Percentiles rank a stretch among this genome's conserved stretches.
phyloP scores from a whole-genome alignment of 495 filamentous ascomycete species.

The Corynascus novoguineensis region DNA sequence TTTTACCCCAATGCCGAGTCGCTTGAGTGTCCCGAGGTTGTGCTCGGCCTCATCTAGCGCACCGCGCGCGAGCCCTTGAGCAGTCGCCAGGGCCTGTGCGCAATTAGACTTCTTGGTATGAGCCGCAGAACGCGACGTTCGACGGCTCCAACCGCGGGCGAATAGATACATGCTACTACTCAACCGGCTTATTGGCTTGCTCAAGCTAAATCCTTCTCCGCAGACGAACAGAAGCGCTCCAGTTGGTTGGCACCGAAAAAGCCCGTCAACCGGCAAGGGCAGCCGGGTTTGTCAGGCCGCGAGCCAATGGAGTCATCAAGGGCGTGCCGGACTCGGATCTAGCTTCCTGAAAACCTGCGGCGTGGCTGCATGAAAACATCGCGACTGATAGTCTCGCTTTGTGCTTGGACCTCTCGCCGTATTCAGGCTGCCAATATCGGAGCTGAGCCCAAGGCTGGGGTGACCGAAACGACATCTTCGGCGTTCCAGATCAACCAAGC shows the following conservation, averaged over 20 bases:
- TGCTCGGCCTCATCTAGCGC: not conserved
- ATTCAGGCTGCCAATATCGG: not conserved
- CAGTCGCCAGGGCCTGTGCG: not conserved
- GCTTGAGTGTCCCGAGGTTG: not conserved
- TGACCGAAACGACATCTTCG: not conserved
- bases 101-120: not conserved
- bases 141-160: no score
- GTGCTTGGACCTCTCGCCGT: conserved; percentile 5
- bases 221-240: not conserved
- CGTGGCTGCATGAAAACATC: conserved; percentile 13
- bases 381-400: not conserved
- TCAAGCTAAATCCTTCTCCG: not conserved
- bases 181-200: no score
- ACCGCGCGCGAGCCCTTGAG: conserved; percentile 8
- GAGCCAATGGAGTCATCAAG: conserved; percentile 7
- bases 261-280: conserved; percentile 1
- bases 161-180: no score
- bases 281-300: not conserved
- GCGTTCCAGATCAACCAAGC: not conserved
- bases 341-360: conserved; percentile 8
- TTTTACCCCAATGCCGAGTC: not conserved
- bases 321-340: conserved; percentile 10
- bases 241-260: not conserved
- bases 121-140: no score
- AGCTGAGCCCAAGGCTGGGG: not conserved